Percentiles rank a stretch among this genome's conserved stretches.
Conservation (phyloP, 768 basidiomycete species). For the Kwoniella pini region DNA sequence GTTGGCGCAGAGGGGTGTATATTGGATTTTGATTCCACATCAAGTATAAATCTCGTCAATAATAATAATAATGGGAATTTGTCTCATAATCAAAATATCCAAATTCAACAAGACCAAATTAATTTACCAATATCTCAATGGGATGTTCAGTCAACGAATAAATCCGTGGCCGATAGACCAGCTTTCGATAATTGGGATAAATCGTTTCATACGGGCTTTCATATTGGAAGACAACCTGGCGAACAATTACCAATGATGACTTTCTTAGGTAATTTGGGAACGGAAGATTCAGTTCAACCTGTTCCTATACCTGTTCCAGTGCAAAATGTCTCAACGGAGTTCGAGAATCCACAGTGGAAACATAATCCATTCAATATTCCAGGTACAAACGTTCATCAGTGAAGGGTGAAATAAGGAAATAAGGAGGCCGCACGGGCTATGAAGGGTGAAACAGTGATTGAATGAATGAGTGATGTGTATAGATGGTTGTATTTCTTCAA, state of each 20-base stretch:
- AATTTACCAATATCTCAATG: not conserved
- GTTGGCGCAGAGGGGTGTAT: not conserved
- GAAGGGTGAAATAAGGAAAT: no score
- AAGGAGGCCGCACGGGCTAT: no score
- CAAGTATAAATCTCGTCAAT: not conserved
- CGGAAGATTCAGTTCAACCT: conserved; percentile 2
- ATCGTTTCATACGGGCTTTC: not conserved
- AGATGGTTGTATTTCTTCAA: no score
- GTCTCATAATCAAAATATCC: not conserved
- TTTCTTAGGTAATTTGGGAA: conserved; percentile 9
- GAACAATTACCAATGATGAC: conserved; percentile 6
- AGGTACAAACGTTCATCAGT: no score
- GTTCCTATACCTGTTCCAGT: conserved; percentile 2
- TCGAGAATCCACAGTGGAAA: not conserved
- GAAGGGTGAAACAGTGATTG: no score
- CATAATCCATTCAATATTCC: not conserved
- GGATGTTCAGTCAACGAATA: no score
- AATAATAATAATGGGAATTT: not conserved
- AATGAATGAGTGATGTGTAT: no score
- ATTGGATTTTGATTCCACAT: not conserved
- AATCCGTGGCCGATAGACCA: not conserved
- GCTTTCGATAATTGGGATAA: conserved; percentile 1
- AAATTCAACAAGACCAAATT: not conserved
- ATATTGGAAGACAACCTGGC: not conserved
- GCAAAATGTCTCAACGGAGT: not conserved